Evolutionary conservation across 2,329 filamentous ascomycete genomes (phyloP).

Genomic region (Clarireedia hainanense): DNA sequence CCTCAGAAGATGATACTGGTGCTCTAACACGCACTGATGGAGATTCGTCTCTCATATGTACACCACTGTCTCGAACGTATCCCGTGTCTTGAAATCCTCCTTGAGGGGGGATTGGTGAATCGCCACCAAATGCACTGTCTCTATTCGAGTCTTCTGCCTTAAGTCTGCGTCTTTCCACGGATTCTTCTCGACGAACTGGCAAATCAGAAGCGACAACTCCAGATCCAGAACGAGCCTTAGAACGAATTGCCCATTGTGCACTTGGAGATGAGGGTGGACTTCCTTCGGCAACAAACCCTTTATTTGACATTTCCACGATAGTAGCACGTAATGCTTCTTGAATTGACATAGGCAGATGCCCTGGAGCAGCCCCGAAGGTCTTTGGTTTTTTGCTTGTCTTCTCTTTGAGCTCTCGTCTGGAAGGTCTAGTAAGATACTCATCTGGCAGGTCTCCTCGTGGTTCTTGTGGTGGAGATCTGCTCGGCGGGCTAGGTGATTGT

Average conservation of each 20-base stretch:
- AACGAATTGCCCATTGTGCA: not conserved
- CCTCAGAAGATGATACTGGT: constrained; percentile 26
- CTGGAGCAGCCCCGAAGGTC: not conserved
- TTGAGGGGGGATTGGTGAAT: constrained; percentile 36
- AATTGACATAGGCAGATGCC: constrained; percentile 2
- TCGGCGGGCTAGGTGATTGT: not conserved
- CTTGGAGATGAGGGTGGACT: constrained; percentile 1
- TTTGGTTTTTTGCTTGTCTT: constrained; percentile 7
- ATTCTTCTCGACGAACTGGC: constrained; percentile 23
- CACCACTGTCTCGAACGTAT: constrained; percentile 42
- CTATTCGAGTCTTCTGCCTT: constrained; percentile 30
- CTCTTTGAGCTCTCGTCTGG: constrained; percentile 15
- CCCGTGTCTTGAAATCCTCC: constrained; percentile 19
- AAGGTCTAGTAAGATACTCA: constrained; percentile 8
- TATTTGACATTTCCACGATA: not conserved
- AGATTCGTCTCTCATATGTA: constrained; percentile 43
- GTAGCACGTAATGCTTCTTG: constrained; percentile 6
- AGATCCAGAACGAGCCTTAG: constrained; percentile 6
- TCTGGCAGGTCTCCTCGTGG: constrained; percentile 9
- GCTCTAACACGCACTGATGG: constrained; percentile 25
- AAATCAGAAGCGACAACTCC: constrained; percentile 19
- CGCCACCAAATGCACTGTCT: constrained; percentile 42
- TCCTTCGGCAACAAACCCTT: not conserved
- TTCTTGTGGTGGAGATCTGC: constrained; percentile 2
- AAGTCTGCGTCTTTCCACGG: constrained; percentile 11